phyloP scores from a whole-genome alignment of 441 rosid genomes.

The Euphorbia celastroides region DNA sequence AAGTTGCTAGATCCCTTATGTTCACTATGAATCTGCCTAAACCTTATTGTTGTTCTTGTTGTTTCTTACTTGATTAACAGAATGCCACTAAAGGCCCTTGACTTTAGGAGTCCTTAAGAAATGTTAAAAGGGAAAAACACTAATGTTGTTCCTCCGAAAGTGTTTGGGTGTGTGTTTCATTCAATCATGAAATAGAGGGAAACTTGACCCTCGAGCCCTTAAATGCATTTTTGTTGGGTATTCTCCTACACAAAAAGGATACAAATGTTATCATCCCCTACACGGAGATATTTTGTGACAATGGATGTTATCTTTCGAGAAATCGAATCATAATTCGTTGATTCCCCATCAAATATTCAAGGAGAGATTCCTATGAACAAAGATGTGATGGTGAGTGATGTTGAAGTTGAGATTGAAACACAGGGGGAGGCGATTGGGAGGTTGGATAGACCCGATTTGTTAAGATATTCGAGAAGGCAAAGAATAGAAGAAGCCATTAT shows the following conservation, averaged over 20 bases:
- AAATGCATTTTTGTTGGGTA: neutral
- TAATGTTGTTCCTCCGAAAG: neutral
- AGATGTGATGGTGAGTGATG: no score
- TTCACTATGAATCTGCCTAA: neutral
- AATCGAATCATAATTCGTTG: neutral
- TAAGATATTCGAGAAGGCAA: no score
- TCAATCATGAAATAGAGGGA: neutral
- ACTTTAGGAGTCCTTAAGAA: neutral
- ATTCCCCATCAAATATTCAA: no score
- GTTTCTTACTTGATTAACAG: neutral
- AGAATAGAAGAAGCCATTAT: no score
- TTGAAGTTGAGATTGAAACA: no score
- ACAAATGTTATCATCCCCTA: neutral
- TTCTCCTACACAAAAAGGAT: neutral
- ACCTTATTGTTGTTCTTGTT: neutral
- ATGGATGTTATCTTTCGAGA: neutral
- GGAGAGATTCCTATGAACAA: no score
- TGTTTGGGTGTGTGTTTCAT: neutral
- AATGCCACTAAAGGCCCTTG: neutral
- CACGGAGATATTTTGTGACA: neutral
- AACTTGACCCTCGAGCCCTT: neutral
- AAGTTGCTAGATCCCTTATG: neutral
- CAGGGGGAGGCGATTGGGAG: no score
- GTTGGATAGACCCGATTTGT: no score
- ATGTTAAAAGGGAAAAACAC: neutral